Base-by-base conservation (phyloP, 139 green algal genomes). In the Chlorella sp. region DNA sequence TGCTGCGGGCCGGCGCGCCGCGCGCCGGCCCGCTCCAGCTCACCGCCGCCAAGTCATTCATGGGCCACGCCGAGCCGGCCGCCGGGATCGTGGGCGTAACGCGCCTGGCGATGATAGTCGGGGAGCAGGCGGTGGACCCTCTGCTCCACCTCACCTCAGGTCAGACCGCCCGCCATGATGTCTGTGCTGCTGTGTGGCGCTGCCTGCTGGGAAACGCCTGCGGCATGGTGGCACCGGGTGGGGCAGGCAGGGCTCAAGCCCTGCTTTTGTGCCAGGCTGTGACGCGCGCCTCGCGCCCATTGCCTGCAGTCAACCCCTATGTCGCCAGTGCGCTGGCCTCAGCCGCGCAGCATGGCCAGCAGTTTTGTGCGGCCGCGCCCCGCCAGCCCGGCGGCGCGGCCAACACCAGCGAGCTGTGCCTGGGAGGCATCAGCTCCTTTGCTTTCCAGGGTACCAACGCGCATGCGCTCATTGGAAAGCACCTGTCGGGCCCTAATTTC, bases 21-120 rank as follows among this genome's bases (percentile, higher is more conserved):
- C 31, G 58, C 42, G 25, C 76, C 40, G 25, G 17, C 5, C 84
- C 90, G 0, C 64, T 95, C 8, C 62, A 73, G 2, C 51, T 97
- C 42, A 84, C 89, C 12, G 83, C 92, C 53, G 90, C 88, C 76
- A 98, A 98, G 82, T 93, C 88, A 17, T 77, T 79, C 35, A 73
- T 92, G 31, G 94, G 93, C 14, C 94, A 98, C 76, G 89, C 91
- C 29, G 94, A 98, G 85, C 88, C 94, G 5, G 88, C 89, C 14
- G 93, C 94, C 6, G 94, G 94, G 43, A 76, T 93, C 3, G 78
- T 90, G 40, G 94, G 90, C 31, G 51, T 96, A 89, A 23, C 48
- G 86, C 73, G 15, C 3, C 51, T 84, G 6, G 80, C 91, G 68
- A 82, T 86, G 8, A 35, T 88, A 2, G 3, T 45, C 42, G 59